These are phyloP conservation scores for Fusarium gaditjirri DNA, from an alignment of 2,329 filamentous ascomycete species.

Conservation along the genomic window DNA sequence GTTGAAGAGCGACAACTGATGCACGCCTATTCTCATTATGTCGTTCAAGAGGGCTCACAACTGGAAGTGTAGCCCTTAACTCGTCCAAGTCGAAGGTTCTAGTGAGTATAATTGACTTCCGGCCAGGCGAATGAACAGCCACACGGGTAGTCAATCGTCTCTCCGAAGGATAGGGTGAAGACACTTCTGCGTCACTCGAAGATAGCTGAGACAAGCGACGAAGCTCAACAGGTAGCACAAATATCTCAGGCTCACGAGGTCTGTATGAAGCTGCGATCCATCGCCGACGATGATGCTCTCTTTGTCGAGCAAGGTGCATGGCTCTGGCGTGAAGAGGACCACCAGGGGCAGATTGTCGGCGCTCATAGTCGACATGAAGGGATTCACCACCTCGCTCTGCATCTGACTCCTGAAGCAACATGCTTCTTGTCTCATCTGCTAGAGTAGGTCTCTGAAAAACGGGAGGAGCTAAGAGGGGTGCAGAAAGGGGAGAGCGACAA, in stretches of 20 bases:
- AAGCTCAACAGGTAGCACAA: conserved; percentile 44
- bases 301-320: conserved; percentile 40
- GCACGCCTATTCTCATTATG: conserved; percentile 15
- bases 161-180: conserved; percentile 28
- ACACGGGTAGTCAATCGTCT: conserved; percentile 43
- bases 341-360: conserved; percentile 37
- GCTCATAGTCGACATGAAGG: conserved; percentile 6
- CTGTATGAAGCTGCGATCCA: conserved; percentile 31
- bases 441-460: conserved; percentile 23
- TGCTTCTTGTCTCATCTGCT: conserved; percentile 35
- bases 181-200: conserved; percentile 5
- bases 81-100: conserved; percentile 62
- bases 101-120: conserved; percentile 59
- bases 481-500: conserved; percentile 35
- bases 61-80: conserved; percentile 58
- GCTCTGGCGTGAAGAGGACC: conserved; percentile 25
- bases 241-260: conserved; percentile 33
- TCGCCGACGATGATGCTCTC: conserved; percentile 37
- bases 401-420: conserved; percentile 24
- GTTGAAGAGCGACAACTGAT: conserved; percentile 27
- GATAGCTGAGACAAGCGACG: conserved; percentile 31
- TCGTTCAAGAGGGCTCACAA: conserved; percentile 40
- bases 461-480: conserved; percentile 25
- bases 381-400: background rate
- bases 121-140: conserved; percentile 48